Evolutionary conservation across 192 early-diverging fungal genomes (phyloP).

Genomic region (Allomyces javanicus): DNA sequence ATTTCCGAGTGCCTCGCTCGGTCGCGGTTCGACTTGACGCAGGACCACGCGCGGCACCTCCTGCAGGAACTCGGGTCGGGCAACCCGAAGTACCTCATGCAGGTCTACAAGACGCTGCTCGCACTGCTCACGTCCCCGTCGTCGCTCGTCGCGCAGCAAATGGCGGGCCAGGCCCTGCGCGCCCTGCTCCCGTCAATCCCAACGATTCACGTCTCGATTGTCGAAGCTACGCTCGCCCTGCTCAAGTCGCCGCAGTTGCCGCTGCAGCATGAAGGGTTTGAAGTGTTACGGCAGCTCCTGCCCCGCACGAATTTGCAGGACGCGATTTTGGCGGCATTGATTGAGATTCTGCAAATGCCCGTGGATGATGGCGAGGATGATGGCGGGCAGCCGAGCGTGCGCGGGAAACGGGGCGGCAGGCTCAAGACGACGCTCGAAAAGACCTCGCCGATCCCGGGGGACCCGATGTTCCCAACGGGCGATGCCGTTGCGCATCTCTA

Average conservation of each 20-base stretch:
- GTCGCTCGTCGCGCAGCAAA: constrained; percentile 32
- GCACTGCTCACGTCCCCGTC: constrained; percentile 26
- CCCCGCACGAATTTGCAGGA: constrained; percentile 25
- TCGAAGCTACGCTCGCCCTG: constrained; percentile 27
- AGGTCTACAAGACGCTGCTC: constrained; percentile 37
- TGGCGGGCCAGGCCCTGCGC: constrained; percentile 36
- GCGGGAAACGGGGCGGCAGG: neutral
- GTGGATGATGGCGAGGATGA: constrained; percentile 19
- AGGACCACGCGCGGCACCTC: constrained; percentile 34
- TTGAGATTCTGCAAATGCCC: constrained; percentile 20
- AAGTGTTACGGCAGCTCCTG: constrained; percentile 26
- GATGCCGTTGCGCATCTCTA: constrained; percentile 10
- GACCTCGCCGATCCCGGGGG: no score
- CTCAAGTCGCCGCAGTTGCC: constrained; percentile 34
- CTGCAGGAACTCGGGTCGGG: constrained; percentile 35
- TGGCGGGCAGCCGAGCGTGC: neutral
- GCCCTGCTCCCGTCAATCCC: constrained; percentile 31
- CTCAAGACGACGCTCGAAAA: no score
- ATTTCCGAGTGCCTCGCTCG: constrained; percentile 34
- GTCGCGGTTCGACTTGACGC: constrained; percentile 30
- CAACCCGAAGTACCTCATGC: constrained; percentile 41
- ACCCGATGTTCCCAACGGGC: no score
- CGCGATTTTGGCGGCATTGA: constrained; percentile 23
- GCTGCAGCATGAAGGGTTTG: constrained; percentile 43
- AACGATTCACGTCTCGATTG: constrained; percentile 27